Evolutionary conservation across 495 filamentous ascomycete genomes (phyloP), one percentile per base, ranked within the genome.

Genomic region (Penicillium cosmopolitanum): DNA sequence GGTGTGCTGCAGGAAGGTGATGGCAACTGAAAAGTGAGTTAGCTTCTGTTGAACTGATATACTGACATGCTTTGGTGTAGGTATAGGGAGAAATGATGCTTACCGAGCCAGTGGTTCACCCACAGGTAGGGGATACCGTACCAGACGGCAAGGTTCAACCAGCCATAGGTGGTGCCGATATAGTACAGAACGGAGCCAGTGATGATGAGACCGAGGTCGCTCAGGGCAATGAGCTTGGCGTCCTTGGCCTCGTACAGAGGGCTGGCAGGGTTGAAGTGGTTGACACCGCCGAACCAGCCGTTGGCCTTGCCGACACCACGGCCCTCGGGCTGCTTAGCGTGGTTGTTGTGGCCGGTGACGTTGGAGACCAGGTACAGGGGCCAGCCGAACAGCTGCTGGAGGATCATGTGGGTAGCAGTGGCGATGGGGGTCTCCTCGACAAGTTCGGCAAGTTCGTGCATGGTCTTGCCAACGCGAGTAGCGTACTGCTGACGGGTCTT

Each of bases 41-140:
- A 57, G 54, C 25, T 48, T 50, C n/a, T 44, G 15, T 44, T 44
- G n/a, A 44, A 18, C 16, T 44, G 16, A 44, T 44, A 44, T 44
- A n/a, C 42, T 44, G 36, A 38, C 12, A n/a, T 13, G n/a, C 4
- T 9, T 3, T 23, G 23, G 23, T 23, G 0, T 23, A 23, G 16
- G n/a, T 44, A 44, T 19, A 44, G 42, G 42, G 16, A 19, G 42
- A 7, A 19, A 51, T 43, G 44, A 33, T 58, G 70, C 79, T 76
- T 76, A 84, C 81, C 81, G 50, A 84, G 81, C 82, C 95, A 98
- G 85, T 98, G 94, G 84, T 98, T 96, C 23, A 98, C 95, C 94
- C 94, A 97, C 62, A 98, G 80, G 73, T 97, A 98, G 10, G 95
- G 95, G 56, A 96, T 67, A 68, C 90, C 86, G 75, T 98, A 98